Conservation (phyloP, 2,329 filamentous ascomycete species). For the Blastomyces percursus region DNA sequence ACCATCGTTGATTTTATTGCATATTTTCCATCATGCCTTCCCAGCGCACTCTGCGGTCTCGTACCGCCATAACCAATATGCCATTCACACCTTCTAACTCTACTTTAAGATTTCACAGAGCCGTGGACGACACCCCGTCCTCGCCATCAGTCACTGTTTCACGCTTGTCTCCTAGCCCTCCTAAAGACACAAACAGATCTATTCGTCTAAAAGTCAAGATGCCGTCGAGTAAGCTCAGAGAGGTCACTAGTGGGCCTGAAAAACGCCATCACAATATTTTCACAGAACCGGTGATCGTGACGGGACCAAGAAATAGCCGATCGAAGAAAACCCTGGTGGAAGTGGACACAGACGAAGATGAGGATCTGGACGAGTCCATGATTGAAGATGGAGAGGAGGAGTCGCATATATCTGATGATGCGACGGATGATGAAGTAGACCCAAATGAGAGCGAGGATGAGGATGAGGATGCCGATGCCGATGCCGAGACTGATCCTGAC, state of each 20-base stretch:
- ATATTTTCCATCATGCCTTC: slow-evolving; percentile 22
- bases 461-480: slow-evolving; percentile 22
- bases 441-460: slow-evolving; percentile 22
- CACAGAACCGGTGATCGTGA: slow-evolving; percentile 36
- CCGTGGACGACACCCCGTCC: slow-evolving; percentile 22
- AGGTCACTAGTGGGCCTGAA: slow-evolving; percentile 30
- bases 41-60: slow-evolving; percentile 32
- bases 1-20: not conserved
- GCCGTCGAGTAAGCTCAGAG: slow-evolving; percentile 40
- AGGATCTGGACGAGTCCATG: slow-evolving; percentile 40
- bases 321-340: slow-evolving; percentile 37
- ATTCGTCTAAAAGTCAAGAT: slow-evolving; percentile 41
- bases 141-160: slow-evolving; percentile 29
- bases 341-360: slow-evolving; percentile 37
- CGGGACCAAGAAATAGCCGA: slow-evolving; percentile 37
- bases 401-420: slow-evolving; percentile 15
- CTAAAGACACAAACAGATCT: slow-evolving; percentile 30
- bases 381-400: slow-evolving; percentile 35
- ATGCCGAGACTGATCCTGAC: slow-evolving; percentile 21
- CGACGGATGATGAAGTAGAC: slow-evolving; percentile 34
- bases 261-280: slow-evolving; percentile 32
- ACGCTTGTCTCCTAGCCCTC: slow-evolving; percentile 24
- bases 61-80: slow-evolving; percentile 20
- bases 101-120: slow-evolving; percentile 29
- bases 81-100: slow-evolving; percentile 22